phyloP scores from a whole-genome alignment of 176 grass and related monocot genomes.

The Cenchrus fungigraminus region DNA sequence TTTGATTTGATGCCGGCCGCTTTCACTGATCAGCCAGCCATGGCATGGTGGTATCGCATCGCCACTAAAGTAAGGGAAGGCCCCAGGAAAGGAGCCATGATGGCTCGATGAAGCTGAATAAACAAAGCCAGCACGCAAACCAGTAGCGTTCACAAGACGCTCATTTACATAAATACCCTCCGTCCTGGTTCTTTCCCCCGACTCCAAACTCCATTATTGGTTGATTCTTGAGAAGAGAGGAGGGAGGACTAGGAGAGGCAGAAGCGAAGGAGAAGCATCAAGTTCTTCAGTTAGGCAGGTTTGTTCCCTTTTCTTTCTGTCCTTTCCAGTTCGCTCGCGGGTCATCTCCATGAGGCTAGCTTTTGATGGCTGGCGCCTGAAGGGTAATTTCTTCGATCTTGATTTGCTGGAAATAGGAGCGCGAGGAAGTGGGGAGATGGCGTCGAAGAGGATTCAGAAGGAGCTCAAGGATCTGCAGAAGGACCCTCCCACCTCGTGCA shows the following conservation, averaged over 20 bases:
- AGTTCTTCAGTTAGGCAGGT: conserved; percentile 24
- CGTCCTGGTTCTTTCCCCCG: conserved; percentile 19
- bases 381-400: conserved; percentile 29
- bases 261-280: background rate
- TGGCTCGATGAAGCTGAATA: conserved; percentile 36
- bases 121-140: conserved; percentile 53
- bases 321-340: background rate
- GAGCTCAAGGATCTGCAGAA: conserved; percentile 91
- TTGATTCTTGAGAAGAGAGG: conserved; percentile 34
- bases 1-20: conserved; percentile 44
- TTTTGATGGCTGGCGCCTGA: background rate
- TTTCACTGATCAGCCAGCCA: conserved; percentile 30
- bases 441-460: conserved; percentile 85
- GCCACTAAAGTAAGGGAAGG: conserved; percentile 43
- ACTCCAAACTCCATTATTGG: conserved; percentile 42
- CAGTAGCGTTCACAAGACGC: conserved; percentile 18
- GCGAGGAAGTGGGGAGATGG: conserved; percentile 38
- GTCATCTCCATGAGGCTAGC: background rate
- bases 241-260: background rate
- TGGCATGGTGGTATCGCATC: background rate
- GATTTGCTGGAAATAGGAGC: conserved; percentile 17
- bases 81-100: conserved; percentile 13
- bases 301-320: background rate
- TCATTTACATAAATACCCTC: conserved; percentile 52
- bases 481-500: conserved; percentile 82